phyloP scores from a whole-genome alignment of 106 monocot species.

The Dendrobium chrysotoxum region DNA sequence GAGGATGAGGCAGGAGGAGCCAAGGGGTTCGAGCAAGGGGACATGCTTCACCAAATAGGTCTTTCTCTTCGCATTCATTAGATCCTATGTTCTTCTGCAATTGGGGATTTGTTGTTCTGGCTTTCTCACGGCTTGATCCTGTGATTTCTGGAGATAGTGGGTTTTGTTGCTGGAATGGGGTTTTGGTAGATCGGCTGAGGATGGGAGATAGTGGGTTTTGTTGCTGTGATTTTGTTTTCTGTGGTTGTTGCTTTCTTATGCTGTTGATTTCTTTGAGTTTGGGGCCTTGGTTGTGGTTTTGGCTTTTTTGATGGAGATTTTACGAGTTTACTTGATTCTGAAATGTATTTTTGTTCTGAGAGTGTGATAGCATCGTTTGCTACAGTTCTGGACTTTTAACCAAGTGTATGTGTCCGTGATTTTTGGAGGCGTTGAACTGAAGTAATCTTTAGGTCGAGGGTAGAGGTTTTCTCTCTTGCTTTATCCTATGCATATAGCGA shows the following conservation, averaged over 20 bases:
- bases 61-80: not conserved
- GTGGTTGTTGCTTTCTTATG: not conserved
- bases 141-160: not conserved
- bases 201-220: not conserved
- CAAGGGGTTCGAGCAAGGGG: constrained; percentile 7
- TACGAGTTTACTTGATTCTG: not conserved
- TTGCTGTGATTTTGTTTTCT: not conserved
- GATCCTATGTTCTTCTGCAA: not conserved
- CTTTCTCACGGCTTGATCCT: not conserved
- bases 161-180: not conserved
- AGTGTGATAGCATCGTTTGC: not conserved
- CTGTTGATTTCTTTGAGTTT: not conserved
- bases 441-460: not conserved
- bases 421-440: not conserved
- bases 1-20: not conserved
- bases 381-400: not conserved
- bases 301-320: not conserved
- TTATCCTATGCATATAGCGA: not conserved
- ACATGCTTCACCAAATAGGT: not conserved
- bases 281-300: not conserved
- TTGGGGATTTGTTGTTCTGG: not conserved
- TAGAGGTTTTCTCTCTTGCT: not conserved
- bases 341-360: not conserved
- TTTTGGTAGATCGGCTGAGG: constrained; percentile 1
- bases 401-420: not conserved